Evolutionary conservation across 2,329 filamentous ascomycete genomes (phyloP).

Genomic region (Talaromyces islandicus): DNA sequence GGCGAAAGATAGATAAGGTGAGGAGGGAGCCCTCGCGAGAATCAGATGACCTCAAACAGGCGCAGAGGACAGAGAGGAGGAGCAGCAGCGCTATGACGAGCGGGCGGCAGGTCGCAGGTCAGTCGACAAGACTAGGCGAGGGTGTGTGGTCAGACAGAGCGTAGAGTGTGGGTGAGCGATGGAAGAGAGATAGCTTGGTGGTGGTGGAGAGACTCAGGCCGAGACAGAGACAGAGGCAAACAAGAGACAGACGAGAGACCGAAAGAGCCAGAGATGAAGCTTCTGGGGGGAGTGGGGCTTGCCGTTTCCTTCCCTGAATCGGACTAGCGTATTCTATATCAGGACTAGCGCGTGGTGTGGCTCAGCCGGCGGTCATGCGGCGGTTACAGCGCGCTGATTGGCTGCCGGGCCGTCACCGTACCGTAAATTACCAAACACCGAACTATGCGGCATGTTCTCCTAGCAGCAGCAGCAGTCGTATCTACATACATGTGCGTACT

Average conservation of each 20-base stretch:
- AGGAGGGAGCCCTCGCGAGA: neutral
- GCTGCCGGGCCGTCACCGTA: neutral
- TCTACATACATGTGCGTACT: too few relatives aligned
- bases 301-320: neutral
- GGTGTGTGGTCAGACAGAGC: neutral
- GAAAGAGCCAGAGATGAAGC: neutral
- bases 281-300: neutral
- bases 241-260: too few relatives aligned
- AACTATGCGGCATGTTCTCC: too few relatives aligned
- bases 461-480: too few relatives aligned
- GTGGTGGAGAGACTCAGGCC: neutral
- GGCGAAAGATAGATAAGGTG: neutral
- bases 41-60: neutral
- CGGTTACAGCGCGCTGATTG: neutral
- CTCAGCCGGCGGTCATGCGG: neutral
- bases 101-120: neutral
- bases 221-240: neutral
- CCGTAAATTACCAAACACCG: too few relatives aligned
- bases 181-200: neutral
- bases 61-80: neutral
- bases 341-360: neutral
- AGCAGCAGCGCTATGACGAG: neutral
- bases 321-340: neutral
- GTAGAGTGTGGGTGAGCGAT: neutral
- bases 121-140: neutral